phyloP scores from a whole-genome alignment of 192 early-diverging fungal species.

The Globomyces pollinis-pini region DNA sequence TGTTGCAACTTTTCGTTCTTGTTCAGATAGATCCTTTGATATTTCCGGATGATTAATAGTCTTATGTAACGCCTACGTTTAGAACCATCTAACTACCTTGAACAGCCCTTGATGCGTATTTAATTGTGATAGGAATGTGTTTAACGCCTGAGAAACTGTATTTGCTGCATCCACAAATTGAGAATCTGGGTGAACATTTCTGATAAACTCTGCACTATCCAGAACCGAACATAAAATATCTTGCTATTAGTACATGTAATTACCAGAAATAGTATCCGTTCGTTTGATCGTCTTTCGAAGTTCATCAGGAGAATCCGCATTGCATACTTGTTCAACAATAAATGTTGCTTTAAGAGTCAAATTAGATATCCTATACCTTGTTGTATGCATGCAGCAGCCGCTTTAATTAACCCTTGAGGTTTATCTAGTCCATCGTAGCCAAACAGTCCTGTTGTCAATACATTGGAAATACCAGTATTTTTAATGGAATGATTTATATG shows the following conservation, averaged over 20 bases:
- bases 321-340: background rate
- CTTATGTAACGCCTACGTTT: constrained; percentile 1
- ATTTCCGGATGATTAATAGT: constrained; percentile 56
- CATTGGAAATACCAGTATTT: too few species aligned
- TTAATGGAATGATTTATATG: constrained; percentile 5
- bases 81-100: too few species aligned
- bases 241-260: too few species aligned
- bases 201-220: constrained; percentile 87
- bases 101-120: constrained; percentile 88
- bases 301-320: constrained; percentile 30
- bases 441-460: constrained; percentile 17
- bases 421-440: constrained; percentile 1
- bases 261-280: constrained; percentile 78
- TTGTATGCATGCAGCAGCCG: background rate
- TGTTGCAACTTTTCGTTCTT: constrained; percentile 69
- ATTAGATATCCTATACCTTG: background rate
- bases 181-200: constrained; percentile 79
- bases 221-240: constrained; percentile 86
- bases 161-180: constrained; percentile 67
- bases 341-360: too few species aligned
- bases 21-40: constrained; percentile 42
- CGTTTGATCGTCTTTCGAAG: constrained; percentile 73
- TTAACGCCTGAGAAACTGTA: constrained; percentile 63
- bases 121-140: constrained; percentile 80
- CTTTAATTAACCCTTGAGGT: background rate